Evolutionary conservation across 371 early-diverging fungal species (phyloP).

Genomic region (Mucor lusitanicus): DNA sequence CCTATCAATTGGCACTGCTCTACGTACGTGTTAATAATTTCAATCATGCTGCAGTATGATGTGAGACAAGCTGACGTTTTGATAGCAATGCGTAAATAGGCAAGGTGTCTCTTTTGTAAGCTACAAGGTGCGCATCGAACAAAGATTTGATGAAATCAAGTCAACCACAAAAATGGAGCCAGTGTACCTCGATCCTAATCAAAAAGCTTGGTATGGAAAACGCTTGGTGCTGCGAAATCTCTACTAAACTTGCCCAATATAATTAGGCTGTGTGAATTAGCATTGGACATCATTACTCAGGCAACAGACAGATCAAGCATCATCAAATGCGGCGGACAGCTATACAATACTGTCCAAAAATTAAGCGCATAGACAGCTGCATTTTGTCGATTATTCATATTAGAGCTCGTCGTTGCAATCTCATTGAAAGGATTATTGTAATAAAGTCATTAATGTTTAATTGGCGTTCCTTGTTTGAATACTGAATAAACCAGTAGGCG

Average conservation of each 20-base stretch:
- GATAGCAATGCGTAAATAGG: constrained; percentile 54
- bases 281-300: constrained; percentile 9
- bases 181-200: neutral
- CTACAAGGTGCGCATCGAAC: constrained; percentile 47
- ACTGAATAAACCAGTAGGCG: no score
- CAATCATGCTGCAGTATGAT: neutral
- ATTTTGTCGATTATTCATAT: no score
- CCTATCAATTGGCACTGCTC: constrained; percentile 59
- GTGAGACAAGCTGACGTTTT: no score
- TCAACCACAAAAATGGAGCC: constrained; percentile 1
- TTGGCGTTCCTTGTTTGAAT: no score
- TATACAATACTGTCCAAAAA: neutral
- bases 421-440: no score
- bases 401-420: no score
- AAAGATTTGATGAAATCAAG: constrained; percentile 50
- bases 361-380: neutral
- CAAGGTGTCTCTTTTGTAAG: constrained; percentile 39
- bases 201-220: constrained; percentile 10
- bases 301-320: neutral
- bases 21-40: constrained; percentile 36
- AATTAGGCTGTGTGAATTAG: neutral
- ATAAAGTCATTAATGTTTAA: no score
- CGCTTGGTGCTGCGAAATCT: neutral
- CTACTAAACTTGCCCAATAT: neutral
- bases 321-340: neutral